Evolutionary conservation across 805 yeast species (phyloP).

Genomic region (Blastobotrys americana): DNA sequence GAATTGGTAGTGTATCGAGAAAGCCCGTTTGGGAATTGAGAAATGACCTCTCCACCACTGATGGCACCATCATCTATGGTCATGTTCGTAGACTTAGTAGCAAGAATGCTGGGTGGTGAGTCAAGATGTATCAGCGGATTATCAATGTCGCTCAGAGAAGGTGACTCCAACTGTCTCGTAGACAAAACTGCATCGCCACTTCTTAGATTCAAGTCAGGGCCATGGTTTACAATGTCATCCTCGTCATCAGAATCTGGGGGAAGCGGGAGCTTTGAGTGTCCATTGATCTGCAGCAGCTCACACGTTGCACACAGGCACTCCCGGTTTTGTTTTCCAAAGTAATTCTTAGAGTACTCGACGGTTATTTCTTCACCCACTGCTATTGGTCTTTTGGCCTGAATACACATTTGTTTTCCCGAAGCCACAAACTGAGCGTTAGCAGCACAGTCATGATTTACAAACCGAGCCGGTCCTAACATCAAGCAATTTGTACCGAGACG

Average conservation of each 20-base stretch:
- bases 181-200: neutral
- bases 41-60: neutral
- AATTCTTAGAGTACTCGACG: slow-evolving; percentile 36
- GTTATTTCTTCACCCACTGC: slow-evolving; percentile 42
- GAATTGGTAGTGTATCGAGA: neutral
- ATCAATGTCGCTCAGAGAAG: neutral
- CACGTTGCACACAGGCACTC: slow-evolving; percentile 43
- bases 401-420: slow-evolving; percentile 26
- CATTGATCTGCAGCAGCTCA: slow-evolving; percentile 31
- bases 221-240: neutral
- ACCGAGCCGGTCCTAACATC: slow-evolving; percentile 44
- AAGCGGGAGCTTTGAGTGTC: neutral
- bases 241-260: neutral
- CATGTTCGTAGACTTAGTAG: neutral
- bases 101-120: neutral
- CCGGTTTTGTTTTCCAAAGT: slow-evolving; percentile 37
- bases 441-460: slow-evolving; percentile 43
- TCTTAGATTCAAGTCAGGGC: neutral
- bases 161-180: neutral
- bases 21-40: neutral
- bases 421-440: slow-evolving; percentile 37
- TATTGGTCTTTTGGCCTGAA: slow-evolving; percentile 33
- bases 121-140: neutral
- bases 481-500: slow-evolving; percentile 32
- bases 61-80: neutral